Base-by-base conservation (phyloP, 2,329 filamentous ascomycete genomes). In the Lachnellula occidentalis region DNA sequence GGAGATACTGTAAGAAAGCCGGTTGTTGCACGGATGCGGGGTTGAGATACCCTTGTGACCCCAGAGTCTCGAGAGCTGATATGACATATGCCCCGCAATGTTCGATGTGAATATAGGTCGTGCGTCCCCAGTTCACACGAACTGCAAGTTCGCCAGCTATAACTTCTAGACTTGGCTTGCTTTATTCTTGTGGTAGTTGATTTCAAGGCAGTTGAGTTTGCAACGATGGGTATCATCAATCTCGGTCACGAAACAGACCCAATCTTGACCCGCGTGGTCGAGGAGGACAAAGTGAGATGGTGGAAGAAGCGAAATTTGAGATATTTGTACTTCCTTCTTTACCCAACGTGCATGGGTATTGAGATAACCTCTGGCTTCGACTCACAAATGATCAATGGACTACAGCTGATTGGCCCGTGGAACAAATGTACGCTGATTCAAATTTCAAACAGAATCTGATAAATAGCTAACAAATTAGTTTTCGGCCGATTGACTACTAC, bases 341-440 rank as follows among this genome's bases (percentile, higher is more conserved):
- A 79, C 31, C 74, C 76, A 11, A 75, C 75, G 19, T 78, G 74
- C 63, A 74, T 80, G 64, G 77, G 77, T 45, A 76, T 80, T 43
- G 78, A 80, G 63, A 78, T 78, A 39, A 80, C 78, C 0, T 77
- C 75, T n/a, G 77, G 78, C 0, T 80, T 79, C 51, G 77, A 80
- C 58, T 77, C 74, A 3, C 76, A 72, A 15, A 71, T 77, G 67
- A 74, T 76, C 65, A 76, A 76, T 56, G 71, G 70, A 31, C 61
- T 76, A 9, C 73, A 76, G 57, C 59, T 68, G 4, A 58, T 72
- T 19, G 50, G 59, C 4, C 58, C 61, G 4, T 72, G 69, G 70
- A 65, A 70, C 43, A 62, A 62, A 12, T 72, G 60, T 61, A 6
- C 50, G 57, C 61, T 39, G n/a, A 11, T 17, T 31, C 4, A 4